These are phyloP conservation scores for Xylaria polymorpha DNA, from an alignment of 2,329 filamentous ascomycete species.

Conservation along the genomic window DNA sequence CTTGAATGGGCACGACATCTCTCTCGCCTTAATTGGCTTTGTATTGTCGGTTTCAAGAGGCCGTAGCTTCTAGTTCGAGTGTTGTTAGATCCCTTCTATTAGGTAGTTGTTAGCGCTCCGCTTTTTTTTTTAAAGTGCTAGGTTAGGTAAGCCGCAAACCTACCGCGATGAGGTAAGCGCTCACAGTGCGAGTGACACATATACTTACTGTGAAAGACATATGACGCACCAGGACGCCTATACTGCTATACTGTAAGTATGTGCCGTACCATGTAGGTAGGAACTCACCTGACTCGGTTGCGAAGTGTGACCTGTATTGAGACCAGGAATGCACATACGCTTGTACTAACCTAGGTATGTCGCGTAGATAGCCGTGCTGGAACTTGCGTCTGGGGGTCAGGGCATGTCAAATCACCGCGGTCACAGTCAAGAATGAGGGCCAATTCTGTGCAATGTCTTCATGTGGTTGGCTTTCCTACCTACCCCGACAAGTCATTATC, in stretches of 20 bases:
- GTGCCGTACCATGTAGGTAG: not conserved
- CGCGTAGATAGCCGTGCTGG: slow-evolving; percentile 2
- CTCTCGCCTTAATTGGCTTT: slow-evolving; percentile 16
- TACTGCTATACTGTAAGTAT: not conserved
- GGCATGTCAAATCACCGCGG: slow-evolving; percentile 12
- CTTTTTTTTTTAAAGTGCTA: not conserved
- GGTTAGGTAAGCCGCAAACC: not conserved
- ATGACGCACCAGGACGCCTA: slow-evolving; percentile 24
- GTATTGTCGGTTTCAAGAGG: slow-evolving; percentile 4
- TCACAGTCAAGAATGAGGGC: slow-evolving; percentile 24
- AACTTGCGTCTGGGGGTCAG: not conserved
- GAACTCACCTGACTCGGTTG: slow-evolving; percentile 20
- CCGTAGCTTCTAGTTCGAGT: slow-evolving; percentile 13
- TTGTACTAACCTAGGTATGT: not conserved
- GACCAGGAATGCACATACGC: slow-evolving; percentile 1
- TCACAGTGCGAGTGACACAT: not conserved
- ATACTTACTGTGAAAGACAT: not conserved
- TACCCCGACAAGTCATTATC: slow-evolving; percentile 20
- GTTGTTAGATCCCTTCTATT: slow-evolving; percentile 10
- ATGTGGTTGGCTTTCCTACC: slow-evolving; percentile 16
- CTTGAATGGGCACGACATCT: slow-evolving; percentile 45
- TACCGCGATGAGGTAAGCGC: slow-evolving; percentile 16
- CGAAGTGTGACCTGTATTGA: slow-evolving; percentile 13
- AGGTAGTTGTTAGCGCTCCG: slow-evolving; percentile 18
- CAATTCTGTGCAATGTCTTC: slow-evolving; percentile 18